Base-by-base conservation (phyloP, 1,284 basidiomycete genomes). In the Apiotrichum laibachii region DNA sequence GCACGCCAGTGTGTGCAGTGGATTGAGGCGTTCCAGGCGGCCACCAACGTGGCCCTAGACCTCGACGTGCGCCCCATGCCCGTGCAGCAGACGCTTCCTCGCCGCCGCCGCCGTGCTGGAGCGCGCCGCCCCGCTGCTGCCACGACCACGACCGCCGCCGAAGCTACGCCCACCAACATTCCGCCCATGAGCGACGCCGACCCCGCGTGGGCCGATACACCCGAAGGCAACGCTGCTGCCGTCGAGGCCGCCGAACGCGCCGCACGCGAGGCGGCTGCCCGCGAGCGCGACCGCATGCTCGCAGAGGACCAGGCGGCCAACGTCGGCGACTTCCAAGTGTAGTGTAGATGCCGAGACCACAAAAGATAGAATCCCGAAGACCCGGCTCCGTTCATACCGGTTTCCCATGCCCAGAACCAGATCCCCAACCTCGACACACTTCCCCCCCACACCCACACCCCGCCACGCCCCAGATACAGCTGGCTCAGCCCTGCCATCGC, bases 21-120 rank as follows among this genome's bases (percentile, higher is more conserved):
- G 92, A 95, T 99, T 68, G 95, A 99, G 86, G 88, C 87, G 15
- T 82, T 98, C 57, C 94, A 98, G 80, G 89, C 93, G 43, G 89
- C 91, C 1, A 88, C 90, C n/a, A 96, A 96, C 75, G 87, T 98
- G 50, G 83, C 92, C 3, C 80, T 94, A 56, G 96, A 99, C 77
- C 80, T 99, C 61, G 96, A 98, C 72, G 86, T 87, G 51, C 84
- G 95, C 50, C 83, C 85, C 18, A 93, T 97, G 88, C 92, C 93
- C 18, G 87, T 87, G 67, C 91, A 82, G 67, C 82, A 81, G 67
- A 82, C 81, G 13, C 68, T 82, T 2, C 81, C 81, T 0, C 69
- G 81, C 13, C 68, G 81, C 35, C 68, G 81, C 16, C 62, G 81
- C 46, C 70, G 81, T 55, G 35, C 34, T 7, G 49, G 34, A 4